These are phyloP conservation scores for Pterula multifida DNA, from an alignment of 1,284 basidiomycete species.

Conservation along the genomic window DNA sequence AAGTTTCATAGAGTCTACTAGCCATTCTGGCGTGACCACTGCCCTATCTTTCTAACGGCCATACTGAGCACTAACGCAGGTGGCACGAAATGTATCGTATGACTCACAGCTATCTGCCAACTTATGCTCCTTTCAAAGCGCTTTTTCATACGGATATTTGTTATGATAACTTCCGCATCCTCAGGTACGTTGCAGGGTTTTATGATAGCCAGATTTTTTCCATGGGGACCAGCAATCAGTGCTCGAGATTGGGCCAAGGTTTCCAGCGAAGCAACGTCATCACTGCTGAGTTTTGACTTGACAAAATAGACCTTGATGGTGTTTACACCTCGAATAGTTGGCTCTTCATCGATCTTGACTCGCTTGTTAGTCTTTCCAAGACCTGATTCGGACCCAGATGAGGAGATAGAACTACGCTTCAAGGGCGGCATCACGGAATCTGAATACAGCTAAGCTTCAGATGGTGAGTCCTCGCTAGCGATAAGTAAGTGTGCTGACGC, in stretches of 20 bases:
- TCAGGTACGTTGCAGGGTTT: constrained; percentile 26
- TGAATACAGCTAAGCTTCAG: not conserved
- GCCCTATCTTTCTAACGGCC: constrained; percentile 40
- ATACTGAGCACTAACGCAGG: constrained; percentile 1
- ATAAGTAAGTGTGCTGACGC: not conserved
- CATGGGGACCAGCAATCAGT: constrained; percentile 8
- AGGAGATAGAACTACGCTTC: not conserved
- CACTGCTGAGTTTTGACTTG: constrained; percentile 41
- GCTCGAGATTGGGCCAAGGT: constrained; percentile 30
- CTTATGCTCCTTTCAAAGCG: constrained; percentile 57
- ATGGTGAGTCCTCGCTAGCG: not conserved
- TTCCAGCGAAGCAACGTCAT: constrained; percentile 32
- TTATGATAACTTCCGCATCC: constrained; percentile 56
- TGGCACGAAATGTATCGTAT: not conserved
- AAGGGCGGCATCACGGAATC: not conserved
- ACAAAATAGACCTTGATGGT: constrained; percentile 38
- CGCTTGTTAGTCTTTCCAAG: not conserved
- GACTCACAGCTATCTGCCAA: constrained; percentile 50
- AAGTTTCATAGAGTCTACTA: constrained; percentile 38
- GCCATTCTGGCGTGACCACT: constrained; percentile 59
- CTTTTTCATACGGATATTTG: constrained; percentile 48
- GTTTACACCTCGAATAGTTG: not conserved
- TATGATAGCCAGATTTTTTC: constrained; percentile 14
- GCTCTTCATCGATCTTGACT: not conserved
- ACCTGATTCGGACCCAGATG: not conserved